Conservation (phyloP, 768 basidiomycete species). For the Tylopilus subfusipes region DNA sequence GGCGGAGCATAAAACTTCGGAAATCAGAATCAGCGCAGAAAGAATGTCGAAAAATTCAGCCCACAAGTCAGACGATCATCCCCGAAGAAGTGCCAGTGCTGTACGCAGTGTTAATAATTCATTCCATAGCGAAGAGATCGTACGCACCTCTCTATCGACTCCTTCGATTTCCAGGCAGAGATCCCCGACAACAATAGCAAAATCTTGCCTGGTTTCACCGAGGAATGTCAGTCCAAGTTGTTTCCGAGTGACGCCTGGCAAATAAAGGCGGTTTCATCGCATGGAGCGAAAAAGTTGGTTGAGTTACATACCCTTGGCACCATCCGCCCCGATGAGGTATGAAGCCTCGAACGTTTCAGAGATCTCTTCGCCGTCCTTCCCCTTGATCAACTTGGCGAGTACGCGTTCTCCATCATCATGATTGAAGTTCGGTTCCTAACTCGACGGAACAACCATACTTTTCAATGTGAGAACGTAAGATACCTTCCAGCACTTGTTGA, state of each 20-base stretch:
- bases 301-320: slow-evolving; percentile 29
- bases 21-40: too few species aligned
- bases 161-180: slow-evolving; percentile 32
- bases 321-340: slow-evolving; percentile 42
- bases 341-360: slow-evolving; percentile 28
- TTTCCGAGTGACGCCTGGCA: slow-evolving; percentile 36
- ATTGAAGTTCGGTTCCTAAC: neutral
- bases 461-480: slow-evolving; percentile 17
- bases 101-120: neutral
- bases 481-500: slow-evolving; percentile 31
- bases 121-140: neutral
- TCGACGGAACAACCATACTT: slow-evolving; percentile 6
- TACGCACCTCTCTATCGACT: slow-evolving; percentile 25
- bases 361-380: neutral
- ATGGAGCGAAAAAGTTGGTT: neutral
- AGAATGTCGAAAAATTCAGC: neutral
- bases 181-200: slow-evolving; percentile 34
- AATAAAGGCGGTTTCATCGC: neutral
- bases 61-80: slow-evolving; percentile 2
- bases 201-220: slow-evolving; percentile 35
- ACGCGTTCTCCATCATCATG: neutral
- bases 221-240: slow-evolving; percentile 40
- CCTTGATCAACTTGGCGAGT: neutral
- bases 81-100: slow-evolving; percentile 27
- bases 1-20: slow-evolving; percentile 11